Base-by-base conservation (phyloP, 1,139 yeast genomes). In the Scheffersomyces illinoinensis region DNA sequence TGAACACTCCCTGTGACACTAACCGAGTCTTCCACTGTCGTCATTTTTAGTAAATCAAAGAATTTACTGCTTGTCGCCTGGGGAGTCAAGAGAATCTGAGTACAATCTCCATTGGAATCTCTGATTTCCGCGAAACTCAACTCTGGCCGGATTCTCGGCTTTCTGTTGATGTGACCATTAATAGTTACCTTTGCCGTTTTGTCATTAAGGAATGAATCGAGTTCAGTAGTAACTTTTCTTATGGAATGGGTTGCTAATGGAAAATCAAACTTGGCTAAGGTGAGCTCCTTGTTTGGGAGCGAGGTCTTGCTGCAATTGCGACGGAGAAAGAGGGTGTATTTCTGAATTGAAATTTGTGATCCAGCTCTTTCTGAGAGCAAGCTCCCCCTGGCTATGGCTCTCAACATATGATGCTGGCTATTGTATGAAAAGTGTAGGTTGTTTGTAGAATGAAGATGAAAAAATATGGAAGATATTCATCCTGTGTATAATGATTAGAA, bases 101-200 rank as follows among this genome's bases (percentile, higher is more conserved):
- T 82, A 8, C 75, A 65, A 56, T 86, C 85, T 0, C 97, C 97
- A 57, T 85, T 77, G 39, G 78, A 68, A 71, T 93, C 98, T 62
- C 98, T 79, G 26, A 93, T 72, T 47, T 84, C 86, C 1, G 90
- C 96, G 77, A 93, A 93, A 2, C 76, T 85, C 81, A 71, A 85
- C 19, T 71, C 69, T 7, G 82, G 74, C 68, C 76, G 68, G 3
- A 77, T 66, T 55, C 82, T 82, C 0, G 97, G 95, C 64, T 88
- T 88, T 50, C 84, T 80, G 67, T 91, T 86, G 24, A 93, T 82
- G 90, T 97, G 96, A 0, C 98, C 98, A 66, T 90, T 84, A 21
- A 91, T 66, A 1, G 78, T 74, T 12, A 83, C 74, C n/a, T 59
- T 58, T 3, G 56, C 54, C 56, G 60, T 46, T 48, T 58, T 19